Percentiles rank a stretch among this genome's conserved stretches.
These are phyloP conservation scores for Barbarea vulgaris DNA, from an alignment of 345 rosid species.

Conservation along the genomic window DNA sequence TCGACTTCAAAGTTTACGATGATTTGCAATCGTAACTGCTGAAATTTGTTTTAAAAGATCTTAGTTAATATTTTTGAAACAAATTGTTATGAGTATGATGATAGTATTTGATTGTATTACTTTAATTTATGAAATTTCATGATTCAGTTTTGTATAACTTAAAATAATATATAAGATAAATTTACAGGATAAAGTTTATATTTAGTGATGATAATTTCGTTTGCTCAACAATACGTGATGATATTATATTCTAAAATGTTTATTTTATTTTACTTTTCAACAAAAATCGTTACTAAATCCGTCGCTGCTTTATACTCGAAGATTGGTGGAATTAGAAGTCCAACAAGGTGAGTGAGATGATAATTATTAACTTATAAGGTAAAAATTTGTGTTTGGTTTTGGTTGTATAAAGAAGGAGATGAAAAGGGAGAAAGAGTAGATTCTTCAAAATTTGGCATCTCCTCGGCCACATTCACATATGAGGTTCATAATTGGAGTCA, in stretches of 20 bases:
- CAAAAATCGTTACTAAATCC: not conserved
- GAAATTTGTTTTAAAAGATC: not conserved
- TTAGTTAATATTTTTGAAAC: not conserved
- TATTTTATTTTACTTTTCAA: not conserved
- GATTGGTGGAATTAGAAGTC: not conserved
- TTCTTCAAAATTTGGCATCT: slow-evolving; percentile 26
- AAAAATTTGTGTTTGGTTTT: not conserved
- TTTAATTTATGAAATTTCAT: not conserved
- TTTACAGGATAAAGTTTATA: not conserved
- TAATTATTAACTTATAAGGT: not conserved
- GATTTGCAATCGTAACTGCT: not conserved
- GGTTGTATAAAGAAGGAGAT: not conserved
- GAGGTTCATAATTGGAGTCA: slow-evolving; percentile 45
- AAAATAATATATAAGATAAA: not conserved
- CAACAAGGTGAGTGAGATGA: not conserved
- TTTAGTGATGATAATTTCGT: not conserved
- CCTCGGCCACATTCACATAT: slow-evolving; percentile 38
- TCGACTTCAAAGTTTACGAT: not conserved
- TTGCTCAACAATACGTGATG: not conserved
- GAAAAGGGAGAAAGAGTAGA: not conserved
- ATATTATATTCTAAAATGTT: not conserved
- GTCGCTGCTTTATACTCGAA: not conserved
- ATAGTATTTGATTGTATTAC: not conserved
- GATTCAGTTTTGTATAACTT: not conserved
- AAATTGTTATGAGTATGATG: not conserved